Evolutionary conservation across 163 green algal species (phyloP), one percentile per base, ranked within the genome.

Genomic region (Picocystis sp.): DNA sequence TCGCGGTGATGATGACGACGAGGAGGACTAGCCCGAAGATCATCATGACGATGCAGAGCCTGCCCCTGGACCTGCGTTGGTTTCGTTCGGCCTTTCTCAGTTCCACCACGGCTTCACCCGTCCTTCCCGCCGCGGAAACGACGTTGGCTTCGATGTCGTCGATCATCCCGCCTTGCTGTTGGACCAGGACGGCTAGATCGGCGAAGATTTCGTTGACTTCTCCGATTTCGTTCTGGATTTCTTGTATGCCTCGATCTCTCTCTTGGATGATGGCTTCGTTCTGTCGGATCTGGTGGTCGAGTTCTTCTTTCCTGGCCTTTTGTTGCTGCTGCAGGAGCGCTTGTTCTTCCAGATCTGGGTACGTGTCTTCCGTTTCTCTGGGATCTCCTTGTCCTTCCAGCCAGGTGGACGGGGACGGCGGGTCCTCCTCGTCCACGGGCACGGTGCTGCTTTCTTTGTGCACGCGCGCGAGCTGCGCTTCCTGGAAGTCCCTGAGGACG

Each of bases 191-290:
- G 3, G 87, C 87, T 44, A 96, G 69, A 72, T 96, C 87, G 67
- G 91, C 74, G 69, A 94, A 93, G 58, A 94, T 93, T 67, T 93
- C 78, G 45, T 93, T 81, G n/a, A 96, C 86, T 65, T 96, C 86
- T 2, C 74, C 77, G 43, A 95, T 95, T 64, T 95, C 80, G 34
- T 76, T 72, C 60, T 81, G 67, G 43, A 94, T 94, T 52, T 93
- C 79, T 8, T 53, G 56, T 17, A 95, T 93, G 24, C 81, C 87
- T 22, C 73, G 50, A 47, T 96, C 87, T n/a, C 87, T 67, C 66
- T 96, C 87, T 55, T 87, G 77, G 52, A 96, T 95, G 10, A 96
- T 51, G 3, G 78, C 80, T 62, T 93, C 79, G 58, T 95, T 89
- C 62, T 84, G 90, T n/a, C 67, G 50, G 15, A 96, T 72, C 24